Evolutionary conservation across 1,284 basidiomycete species (phyloP), one percentile per base, ranked within the genome.

Genomic region (Jaminaea rosea): DNA sequence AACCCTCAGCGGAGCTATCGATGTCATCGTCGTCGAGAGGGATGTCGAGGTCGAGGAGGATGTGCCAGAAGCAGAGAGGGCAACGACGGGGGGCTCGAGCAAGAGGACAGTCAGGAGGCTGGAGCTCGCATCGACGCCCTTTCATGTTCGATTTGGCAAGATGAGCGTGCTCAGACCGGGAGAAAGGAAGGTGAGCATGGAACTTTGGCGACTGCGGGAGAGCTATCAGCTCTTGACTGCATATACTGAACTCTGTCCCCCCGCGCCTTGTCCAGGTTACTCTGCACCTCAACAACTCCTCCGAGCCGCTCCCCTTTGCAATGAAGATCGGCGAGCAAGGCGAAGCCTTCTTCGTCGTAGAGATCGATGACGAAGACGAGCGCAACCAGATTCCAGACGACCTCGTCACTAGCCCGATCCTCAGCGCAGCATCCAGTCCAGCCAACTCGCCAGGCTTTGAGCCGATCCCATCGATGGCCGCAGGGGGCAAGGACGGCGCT

Each of bases 311-410:
- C 47, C 93, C 93, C 1, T 98, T 90, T 74, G 82, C 81, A 70
- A 99, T 99, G 94, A 98, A 99, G 79, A 92, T 98, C 61, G 90
- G 91, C 39, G 93, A 98, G 57, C 88, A 92, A 1, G 94, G 94
- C 17, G 94, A 99, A 77, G 94, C 93, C 0, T 98, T 98, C 79
- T 98, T 98, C 69, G 87, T 99, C 34, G 88, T 98, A 63, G 92
- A 99, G 76, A 96, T 93, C 1, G 89, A 94, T 42, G 66, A 60
- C 15, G 87, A 86, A 47, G 61, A 60, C 5, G 54, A 57, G 5
- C 47, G 46, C 4, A 49, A 53, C 21, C 87, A 92, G 58, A 84
- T 98, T 28, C 93, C 94, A 1, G 86, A 84, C 44, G 88, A 92
- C 68, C 82, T 99, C 54, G 86, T 93, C 62, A 99, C 94, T 0